phyloP scores from a whole-genome alignment of 2,329 filamentous ascomycete genomes.

The Penicillium sp. region DNA sequence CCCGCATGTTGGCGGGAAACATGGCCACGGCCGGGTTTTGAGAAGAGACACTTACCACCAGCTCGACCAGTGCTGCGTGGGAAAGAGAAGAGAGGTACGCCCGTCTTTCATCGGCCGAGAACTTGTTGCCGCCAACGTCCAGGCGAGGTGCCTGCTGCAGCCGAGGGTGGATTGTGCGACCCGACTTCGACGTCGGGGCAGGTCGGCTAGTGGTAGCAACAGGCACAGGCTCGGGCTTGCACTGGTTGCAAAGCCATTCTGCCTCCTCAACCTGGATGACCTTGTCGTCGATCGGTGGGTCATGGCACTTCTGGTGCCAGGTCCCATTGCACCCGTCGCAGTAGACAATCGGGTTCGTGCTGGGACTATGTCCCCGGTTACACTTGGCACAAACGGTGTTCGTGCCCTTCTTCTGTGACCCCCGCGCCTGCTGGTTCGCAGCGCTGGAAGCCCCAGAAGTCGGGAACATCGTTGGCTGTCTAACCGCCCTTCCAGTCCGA shows the following conservation, averaged over 20 bases:
- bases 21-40: conserved; percentile 61
- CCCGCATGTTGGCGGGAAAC: conserved; percentile 46
- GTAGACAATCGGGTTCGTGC: conserved; percentile 75
- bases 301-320: conserved; percentile 78
- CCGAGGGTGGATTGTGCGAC: conserved; percentile 11
- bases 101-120: conserved; percentile 48
- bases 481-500: conserved; percentile 1
- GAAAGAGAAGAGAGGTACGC: conserved; percentile 58
- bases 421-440: conserved; percentile 50
- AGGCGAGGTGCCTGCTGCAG: conserved; percentile 11
- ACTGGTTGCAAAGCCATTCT: conserved; percentile 66
- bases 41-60: conserved; percentile 58
- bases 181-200: conserved; percentile 5
- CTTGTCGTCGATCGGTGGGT: conserved; percentile 65
- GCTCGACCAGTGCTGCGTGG: conserved; percentile 56
- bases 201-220: conserved; percentile 32
- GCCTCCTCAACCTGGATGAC: conserved; percentile 60
- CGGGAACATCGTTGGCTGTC: conserved; percentile 30
- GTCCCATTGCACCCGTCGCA: conserved; percentile 74
- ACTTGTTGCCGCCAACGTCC: conserved; percentile 27
- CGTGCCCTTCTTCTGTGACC: conserved; percentile 41
- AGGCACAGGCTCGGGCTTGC: conserved; percentile 48
- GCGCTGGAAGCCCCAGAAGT: neutral
- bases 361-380: conserved; percentile 63
- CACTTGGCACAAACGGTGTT: conserved; percentile 63